Evolutionary conservation across 768 basidiomycete species (phyloP).

Genomic region (Leccinum boreale): DNA sequence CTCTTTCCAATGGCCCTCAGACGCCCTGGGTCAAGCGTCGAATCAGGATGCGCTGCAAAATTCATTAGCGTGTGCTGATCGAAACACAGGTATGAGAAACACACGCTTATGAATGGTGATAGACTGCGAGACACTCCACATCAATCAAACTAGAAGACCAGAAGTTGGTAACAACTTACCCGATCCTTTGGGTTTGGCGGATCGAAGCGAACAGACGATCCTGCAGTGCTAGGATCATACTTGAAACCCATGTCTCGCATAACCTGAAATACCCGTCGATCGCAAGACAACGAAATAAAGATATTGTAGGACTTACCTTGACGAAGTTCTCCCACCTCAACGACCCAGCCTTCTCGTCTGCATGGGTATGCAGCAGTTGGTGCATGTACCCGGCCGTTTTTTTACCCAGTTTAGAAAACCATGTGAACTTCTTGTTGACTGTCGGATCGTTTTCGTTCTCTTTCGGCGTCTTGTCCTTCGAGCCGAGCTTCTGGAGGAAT

Average conservation of each 20-base stretch:
- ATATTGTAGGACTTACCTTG: constrained; percentile 42
- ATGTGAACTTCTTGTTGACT: constrained; percentile 42
- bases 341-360: constrained; percentile 54
- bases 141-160: constrained; percentile 2
- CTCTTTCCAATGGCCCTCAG: constrained; percentile 55
- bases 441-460: constrained; percentile 29
- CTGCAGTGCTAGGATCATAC: constrained; percentile 71
- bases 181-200: constrained; percentile 55
- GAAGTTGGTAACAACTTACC: constrained; percentile 29
- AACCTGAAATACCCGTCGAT: constrained; percentile 39
- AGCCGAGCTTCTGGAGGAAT: constrained; percentile 49
- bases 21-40: constrained; percentile 51
- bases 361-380: constrained; percentile 55
- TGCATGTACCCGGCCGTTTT: constrained; percentile 60
- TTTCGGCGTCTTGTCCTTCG: constrained; percentile 29
- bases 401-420: constrained; percentile 57
- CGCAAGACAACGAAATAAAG: neutral
- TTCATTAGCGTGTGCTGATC: neutral
- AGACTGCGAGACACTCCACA: constrained; percentile 37
- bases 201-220: constrained; percentile 80
- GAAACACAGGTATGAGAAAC: constrained; percentile 6
- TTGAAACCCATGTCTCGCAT: constrained; percentile 79
- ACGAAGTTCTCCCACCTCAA: constrained; percentile 83
- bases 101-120: constrained; percentile 78
- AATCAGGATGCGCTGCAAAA: constrained; percentile 66